A percentile compares a stretch with the other conserved stretches of the same genome.
Evolutionary conservation across 192 early-diverging fungal genomes (phyloP).

Genomic region (Umbelopsis sp.): DNA sequence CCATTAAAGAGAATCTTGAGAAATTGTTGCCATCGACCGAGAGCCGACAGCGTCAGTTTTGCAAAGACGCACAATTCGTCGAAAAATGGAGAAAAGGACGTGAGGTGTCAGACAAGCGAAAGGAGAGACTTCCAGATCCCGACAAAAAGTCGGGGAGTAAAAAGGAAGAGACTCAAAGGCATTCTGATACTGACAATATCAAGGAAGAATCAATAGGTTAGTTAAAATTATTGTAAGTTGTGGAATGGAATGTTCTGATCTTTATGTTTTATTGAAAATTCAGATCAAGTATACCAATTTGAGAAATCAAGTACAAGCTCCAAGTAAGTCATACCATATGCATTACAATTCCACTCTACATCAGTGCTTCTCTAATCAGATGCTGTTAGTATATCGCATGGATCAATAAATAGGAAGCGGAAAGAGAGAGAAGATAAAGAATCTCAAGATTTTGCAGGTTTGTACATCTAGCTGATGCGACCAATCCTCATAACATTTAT

Average conservation of each 20-base stretch:
- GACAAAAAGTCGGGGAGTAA: conserved; percentile 22
- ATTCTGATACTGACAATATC: not conserved
- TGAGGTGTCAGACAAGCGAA: conserved; percentile 11
- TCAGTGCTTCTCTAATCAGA: not conserved
- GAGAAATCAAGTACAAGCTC: not conserved
- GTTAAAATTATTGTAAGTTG: too few species aligned
- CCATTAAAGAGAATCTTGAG: conserved; percentile 35
- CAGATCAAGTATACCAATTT: conserved; percentile 5
- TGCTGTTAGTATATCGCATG: not conserved
- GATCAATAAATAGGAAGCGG: not conserved
- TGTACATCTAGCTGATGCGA: not conserved
- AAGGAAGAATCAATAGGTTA: conserved; percentile 16
- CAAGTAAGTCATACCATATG: not conserved
- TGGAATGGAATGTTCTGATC: not conserved
- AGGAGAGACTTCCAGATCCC: conserved; percentile 22
- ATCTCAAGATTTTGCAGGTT: not conserved
- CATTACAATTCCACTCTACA: not conserved
- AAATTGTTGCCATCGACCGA: conserved; percentile 28
- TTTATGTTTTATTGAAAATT: not conserved
- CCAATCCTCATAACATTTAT: too few species aligned
- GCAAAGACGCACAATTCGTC: conserved; percentile 12
- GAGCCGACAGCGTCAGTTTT: conserved; percentile 20
- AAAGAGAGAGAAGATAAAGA: conserved; percentile 6
- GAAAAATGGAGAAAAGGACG: conserved; percentile 19
- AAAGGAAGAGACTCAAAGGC: conserved; percentile 7